Base-by-base conservation (phyloP, 2,329 filamentous ascomycete genomes). In the Aspergillus tubingensis region DNA sequence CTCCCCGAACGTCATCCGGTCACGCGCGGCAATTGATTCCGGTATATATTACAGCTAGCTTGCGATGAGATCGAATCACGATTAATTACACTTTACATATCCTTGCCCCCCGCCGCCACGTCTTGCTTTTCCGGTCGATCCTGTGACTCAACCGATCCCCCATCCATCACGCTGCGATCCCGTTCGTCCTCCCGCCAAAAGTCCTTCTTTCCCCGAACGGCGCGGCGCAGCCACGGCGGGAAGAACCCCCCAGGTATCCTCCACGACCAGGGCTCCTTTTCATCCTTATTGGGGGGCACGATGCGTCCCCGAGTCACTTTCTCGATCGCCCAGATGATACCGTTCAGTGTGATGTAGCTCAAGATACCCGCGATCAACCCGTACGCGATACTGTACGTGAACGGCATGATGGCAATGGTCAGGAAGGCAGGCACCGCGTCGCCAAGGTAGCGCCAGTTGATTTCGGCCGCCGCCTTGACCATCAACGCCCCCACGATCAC, bases 401-500 rank as follows among this genome's bases (percentile, higher is more conserved):
- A 95, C 0, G 92, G 91, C 92, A 96, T 96, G 62, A 93, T 79
- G 59, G 88, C 86, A 64, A 96, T 89, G 54, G 90, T 92, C 38
- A 96, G 80, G 78, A 96, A 96, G 3, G 92, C 91, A 0, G 92
- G 92, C 23, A 96, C 83, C 1, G 91, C 88, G 73, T 96, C 92
- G 55, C 91, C 91, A 62, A 91, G 82, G 77, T 96, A 96, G 50
- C 82, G 82, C 92, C 92, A 96, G 82, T 96, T 96, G 81, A 96
- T 93, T 65, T 95, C 89, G 15, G 85, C 86, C 11, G 90, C 90
- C 1, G 90, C 84, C 62, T 86, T 85, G 59, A 89, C 87, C 92
- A 96, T 96, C 83, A 96, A 89, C 19, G 88, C 88, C n/a, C 92
- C 92, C 57, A 96, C 91, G 41, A 96, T 86, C 67, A 96, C 84